Percentiles rank a stretch among this genome's conserved stretches.
These are phyloP conservation scores for Cystoisospora suis DNA, from an alignment of 169 alveolate species.

Conservation along the genomic window DNA sequence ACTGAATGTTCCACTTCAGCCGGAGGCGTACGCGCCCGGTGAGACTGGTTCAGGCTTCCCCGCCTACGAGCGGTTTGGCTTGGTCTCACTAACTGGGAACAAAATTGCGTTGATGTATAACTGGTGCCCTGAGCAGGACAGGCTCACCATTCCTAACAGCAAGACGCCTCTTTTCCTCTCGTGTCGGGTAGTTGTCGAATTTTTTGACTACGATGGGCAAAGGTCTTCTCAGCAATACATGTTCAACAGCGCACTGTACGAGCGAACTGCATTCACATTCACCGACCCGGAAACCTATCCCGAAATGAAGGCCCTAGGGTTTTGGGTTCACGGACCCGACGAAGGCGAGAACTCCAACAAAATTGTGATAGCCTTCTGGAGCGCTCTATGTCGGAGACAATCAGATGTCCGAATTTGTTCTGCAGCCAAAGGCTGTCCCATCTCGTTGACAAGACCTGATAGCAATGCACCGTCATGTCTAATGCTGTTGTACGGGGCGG, in stretches of 20 bases:
- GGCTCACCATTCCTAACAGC: background rate
- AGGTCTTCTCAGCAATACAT: background rate
- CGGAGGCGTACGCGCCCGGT: background rate
- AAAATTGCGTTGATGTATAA: constrained; percentile 12
- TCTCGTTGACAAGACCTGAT: background rate
- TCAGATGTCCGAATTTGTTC: background rate
- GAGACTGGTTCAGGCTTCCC: background rate
- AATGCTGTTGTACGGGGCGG: background rate
- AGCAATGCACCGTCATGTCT: background rate
- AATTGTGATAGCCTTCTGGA: constrained; percentile 25
- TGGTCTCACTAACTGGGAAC: background rate
- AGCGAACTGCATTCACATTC: background rate
- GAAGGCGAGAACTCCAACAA: constrained; percentile 19
- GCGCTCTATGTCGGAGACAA: background rate
- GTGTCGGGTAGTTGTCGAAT: background rate
- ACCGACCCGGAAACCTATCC: background rate
- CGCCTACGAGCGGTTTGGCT: background rate
- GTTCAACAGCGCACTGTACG: background rate
- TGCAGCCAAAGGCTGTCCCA: background rate
- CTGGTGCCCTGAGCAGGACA: constrained; percentile 34
- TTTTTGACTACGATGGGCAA: background rate
- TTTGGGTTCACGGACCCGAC: constrained; percentile 39
- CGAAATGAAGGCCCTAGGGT: constrained; percentile 29
- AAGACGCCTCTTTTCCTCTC: background rate
- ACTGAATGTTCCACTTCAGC: background rate